phyloP scores from a whole-genome alignment of 805 yeast species.

The Suhomyces canberraensis region DNA sequence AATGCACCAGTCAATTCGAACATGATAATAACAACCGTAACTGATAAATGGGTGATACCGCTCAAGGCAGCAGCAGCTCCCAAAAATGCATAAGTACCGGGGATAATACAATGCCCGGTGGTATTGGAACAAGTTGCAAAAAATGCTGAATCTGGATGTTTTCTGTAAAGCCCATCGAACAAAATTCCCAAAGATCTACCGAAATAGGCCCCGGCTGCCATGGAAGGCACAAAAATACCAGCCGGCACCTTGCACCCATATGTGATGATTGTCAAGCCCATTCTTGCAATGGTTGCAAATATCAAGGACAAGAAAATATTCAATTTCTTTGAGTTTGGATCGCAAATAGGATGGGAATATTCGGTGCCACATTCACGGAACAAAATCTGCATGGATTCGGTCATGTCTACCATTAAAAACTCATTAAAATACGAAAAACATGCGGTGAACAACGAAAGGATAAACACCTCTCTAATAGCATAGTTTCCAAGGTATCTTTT shows the following conservation, averaged over 20 bases:
- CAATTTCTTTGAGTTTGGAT: conserved; percentile 24
- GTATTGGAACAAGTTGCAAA: conserved; percentile 30
- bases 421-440: conserved; percentile 78
- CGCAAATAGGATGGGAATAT: conserved; percentile 43
- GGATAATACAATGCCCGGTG: conserved; percentile 60
- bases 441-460: conserved; percentile 68
- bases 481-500: conserved; percentile 57
- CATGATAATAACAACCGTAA: conserved; percentile 83
- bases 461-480: conserved; percentile 69
- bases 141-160: conserved; percentile 32
- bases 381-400: conserved; percentile 86
- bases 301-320: conserved; percentile 50
- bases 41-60: conserved; percentile 90
- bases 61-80: conserved; percentile 96
- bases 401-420: conserved; percentile 85
- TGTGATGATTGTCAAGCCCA: conserved; percentile 71
- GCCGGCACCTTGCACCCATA: conserved; percentile 95
- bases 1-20: conserved; percentile 93
- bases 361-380: conserved; percentile 74
- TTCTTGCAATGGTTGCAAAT: conserved; percentile 70
- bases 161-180: conserved; percentile 44
- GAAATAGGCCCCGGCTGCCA: conserved; percentile 94
- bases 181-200: conserved; percentile 84
- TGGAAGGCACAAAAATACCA: conserved; percentile 95
- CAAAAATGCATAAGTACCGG: conserved; percentile 91